A percentile compares a stretch with the other conserved stretches of the same genome.
Conservation (phyloP, 179 eudicot species). For the Gypsophila paniculata region DNA sequence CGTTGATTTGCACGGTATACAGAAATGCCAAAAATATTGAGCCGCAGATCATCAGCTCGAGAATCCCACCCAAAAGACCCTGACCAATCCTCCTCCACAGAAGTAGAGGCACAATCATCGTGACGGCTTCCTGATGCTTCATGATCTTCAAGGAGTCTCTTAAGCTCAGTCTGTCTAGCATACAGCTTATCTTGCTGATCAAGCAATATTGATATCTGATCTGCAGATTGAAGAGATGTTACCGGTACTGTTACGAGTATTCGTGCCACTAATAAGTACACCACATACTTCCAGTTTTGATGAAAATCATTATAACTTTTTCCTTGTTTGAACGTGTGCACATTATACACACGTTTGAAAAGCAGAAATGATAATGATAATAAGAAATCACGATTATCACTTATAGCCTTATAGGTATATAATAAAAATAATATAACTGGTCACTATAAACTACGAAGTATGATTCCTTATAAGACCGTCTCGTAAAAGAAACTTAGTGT, state of each 20-base stretch:
- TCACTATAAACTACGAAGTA: too few species aligned
- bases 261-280: background rate
- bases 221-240: slow-evolving; percentile 33
- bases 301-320: too few species aligned
- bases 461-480: too few species aligned
- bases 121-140: slow-evolving; percentile 47
- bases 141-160: slow-evolving; percentile 53
- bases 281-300: too few species aligned
- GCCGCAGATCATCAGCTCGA: slow-evolving; percentile 67
- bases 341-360: too few species aligned
- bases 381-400: too few species aligned
- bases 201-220: slow-evolving; percentile 70
- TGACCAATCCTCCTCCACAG: slow-evolving; percentile 70
- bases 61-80: slow-evolving; percentile 86
- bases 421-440: too few species aligned
- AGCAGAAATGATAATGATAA: too few species aligned
- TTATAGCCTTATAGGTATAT: too few species aligned
- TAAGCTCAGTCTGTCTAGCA: slow-evolving; percentile 73
- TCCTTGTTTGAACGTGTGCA: too few species aligned
- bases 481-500: too few species aligned
- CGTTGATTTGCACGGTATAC: slow-evolving; percentile 86
- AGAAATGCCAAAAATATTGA: slow-evolving; percentile 82
- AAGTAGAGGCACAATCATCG: slow-evolving; percentile 40
- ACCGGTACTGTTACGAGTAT: background rate
- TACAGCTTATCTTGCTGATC: slow-evolving; percentile 79